phyloP scores from a whole-genome alignment of 768 basidiomycete species.

The Kwoniella pini region DNA sequence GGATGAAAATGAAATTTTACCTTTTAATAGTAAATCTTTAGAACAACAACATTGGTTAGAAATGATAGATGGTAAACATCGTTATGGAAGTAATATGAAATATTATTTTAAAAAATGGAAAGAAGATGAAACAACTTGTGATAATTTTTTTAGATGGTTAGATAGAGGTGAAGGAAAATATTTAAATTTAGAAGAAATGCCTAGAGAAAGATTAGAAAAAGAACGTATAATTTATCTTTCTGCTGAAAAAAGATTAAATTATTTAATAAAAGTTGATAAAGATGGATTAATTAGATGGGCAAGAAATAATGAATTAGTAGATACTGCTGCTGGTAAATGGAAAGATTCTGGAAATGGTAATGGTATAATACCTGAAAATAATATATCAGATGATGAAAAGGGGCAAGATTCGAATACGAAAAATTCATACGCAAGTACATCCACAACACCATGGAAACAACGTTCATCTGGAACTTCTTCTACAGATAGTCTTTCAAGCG shows the following conservation, averaged over 20 bases:
- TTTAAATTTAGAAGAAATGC: constrained; percentile 63
- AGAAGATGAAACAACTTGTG: constrained; percentile 60
- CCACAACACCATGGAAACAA: constrained; percentile 6
- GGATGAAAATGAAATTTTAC: constrained; percentile 37
- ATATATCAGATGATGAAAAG: constrained; percentile 2
- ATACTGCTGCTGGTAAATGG: constrained; percentile 66
- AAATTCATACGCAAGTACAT: constrained; percentile 4
- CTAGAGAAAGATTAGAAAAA: constrained; percentile 64
- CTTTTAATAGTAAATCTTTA: constrained; percentile 38
- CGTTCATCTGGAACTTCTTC: not conserved
- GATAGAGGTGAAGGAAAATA: constrained; percentile 65
- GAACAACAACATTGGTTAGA: constrained; percentile 53
- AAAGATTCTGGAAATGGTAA: constrained; percentile 63
- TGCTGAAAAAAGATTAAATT: constrained; percentile 66
- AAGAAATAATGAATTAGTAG: constrained; percentile 61
- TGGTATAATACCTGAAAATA: constrained; percentile 55
- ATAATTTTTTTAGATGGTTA: constrained; percentile 64
- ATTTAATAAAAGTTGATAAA: constrained; percentile 63
- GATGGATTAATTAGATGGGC: constrained; percentile 58
- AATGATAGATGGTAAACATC: constrained; percentile 51
- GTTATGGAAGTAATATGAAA: constrained; percentile 50
- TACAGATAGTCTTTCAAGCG: constrained; percentile 25
- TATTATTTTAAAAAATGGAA: constrained; percentile 65
- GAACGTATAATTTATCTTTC: constrained; percentile 62
- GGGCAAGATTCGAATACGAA: constrained; percentile 2